Conservation (phyloP, 306 rosid species). For the Castanospermum australe region DNA sequence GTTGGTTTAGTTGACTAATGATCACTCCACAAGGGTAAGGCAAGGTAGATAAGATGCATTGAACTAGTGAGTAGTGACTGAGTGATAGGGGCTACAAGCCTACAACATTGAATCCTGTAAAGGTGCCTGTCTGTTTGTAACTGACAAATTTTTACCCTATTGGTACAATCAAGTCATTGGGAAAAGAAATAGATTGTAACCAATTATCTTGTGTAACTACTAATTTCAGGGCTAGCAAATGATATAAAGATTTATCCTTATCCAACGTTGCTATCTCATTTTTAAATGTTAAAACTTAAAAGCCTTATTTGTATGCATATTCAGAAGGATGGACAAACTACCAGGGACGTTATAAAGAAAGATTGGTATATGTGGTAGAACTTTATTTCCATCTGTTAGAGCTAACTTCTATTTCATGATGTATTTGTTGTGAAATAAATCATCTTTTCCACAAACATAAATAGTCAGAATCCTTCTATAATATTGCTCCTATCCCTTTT, state of each 20-base stretch:
- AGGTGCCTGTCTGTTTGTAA: neutral
- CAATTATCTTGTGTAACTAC: too few species aligned
- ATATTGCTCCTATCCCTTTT: neutral
- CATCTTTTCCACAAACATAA: neutral
- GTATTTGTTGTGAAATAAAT: neutral
- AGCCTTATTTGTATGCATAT: neutral
- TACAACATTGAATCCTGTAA: neutral
- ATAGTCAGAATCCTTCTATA: neutral
- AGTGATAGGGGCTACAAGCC: neutral
- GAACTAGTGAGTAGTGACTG: neutral
- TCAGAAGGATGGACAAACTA: neutral
- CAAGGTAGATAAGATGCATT: neutral
- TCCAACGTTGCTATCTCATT: neutral
- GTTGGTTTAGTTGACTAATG: neutral
- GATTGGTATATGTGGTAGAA: too few species aligned
- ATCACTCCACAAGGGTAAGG: neutral
- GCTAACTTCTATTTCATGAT: neutral
- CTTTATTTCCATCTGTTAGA: neutral
- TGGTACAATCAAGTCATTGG: too few species aligned
- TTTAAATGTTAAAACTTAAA: too few species aligned
- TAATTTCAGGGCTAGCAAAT: neutral
- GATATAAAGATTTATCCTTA: neutral
- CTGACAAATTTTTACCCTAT: too few species aligned
- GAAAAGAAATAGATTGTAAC: too few species aligned
- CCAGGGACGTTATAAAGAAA: neutral